Percentiles rank a stretch among this genome's conserved stretches.
phyloP scores from a whole-genome alignment of 2,329 filamentous ascomycete genomes.

The Rutstroemia sp. region DNA sequence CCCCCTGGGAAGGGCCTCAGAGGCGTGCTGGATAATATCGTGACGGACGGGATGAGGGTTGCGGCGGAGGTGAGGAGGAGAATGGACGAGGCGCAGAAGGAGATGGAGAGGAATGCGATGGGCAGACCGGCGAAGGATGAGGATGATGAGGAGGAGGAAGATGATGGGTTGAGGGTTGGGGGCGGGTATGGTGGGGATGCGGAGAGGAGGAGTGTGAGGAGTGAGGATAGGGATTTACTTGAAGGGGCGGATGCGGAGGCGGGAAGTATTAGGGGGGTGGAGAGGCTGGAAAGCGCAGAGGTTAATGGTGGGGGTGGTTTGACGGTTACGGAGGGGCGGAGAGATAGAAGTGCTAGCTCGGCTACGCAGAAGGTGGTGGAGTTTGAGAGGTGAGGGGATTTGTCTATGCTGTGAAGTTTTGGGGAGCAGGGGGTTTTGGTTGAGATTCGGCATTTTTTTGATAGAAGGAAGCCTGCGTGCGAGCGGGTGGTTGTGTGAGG shows the following conservation, averaged over 20 bases:
- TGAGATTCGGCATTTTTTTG: background rate
- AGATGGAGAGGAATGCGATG: slow-evolving; percentile 78
- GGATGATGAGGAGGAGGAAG: slow-evolving; percentile 62
- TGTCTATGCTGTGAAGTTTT: background rate
- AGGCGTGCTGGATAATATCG: slow-evolving; percentile 93
- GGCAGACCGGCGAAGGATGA: slow-evolving; percentile 56
- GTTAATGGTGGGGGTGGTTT: slow-evolving; percentile 9
- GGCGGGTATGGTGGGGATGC: slow-evolving; percentile 48
- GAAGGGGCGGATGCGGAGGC: slow-evolving; percentile 69
- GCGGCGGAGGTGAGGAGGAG: slow-evolving; percentile 84
- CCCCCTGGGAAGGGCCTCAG: slow-evolving; percentile 64
- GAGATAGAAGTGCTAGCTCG: slow-evolving; percentile 24
- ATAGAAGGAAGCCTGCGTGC: background rate
- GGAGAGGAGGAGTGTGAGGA: slow-evolving; percentile 56
- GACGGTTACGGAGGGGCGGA: slow-evolving; percentile 15
- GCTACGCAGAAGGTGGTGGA: slow-evolving; percentile 37
- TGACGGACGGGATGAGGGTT: slow-evolving; percentile 94
- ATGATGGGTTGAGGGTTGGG: slow-evolving; percentile 37
- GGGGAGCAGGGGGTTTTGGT: background rate
- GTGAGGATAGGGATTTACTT: slow-evolving; percentile 62
- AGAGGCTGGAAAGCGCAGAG: slow-evolving; percentile 18
- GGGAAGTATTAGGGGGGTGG: slow-evolving; percentile 33
- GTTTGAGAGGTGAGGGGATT: slow-evolving; percentile 34
- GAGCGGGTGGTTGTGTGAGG: background rate
- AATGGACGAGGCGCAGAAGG: slow-evolving; percentile 92